Evolutionary conservation across 1,284 basidiomycete genomes (phyloP).

Genomic region (Cutaneotrichosporon arboriforme): DNA sequence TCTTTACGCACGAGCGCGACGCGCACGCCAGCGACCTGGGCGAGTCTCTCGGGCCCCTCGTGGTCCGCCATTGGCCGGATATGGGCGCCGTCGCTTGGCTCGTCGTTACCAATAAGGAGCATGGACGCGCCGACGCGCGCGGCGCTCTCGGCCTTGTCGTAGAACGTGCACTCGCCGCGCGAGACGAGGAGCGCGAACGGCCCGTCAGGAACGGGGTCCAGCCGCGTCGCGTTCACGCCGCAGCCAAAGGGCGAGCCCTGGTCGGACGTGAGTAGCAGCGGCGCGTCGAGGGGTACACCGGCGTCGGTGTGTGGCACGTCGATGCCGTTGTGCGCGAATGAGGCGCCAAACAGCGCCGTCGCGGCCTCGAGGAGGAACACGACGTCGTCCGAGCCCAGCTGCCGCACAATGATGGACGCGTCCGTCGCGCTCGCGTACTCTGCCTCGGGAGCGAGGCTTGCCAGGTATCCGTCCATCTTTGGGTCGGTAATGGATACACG

Average conservation of each 20-base stretch:
- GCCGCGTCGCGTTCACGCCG: background rate
- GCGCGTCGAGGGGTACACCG: background rate
- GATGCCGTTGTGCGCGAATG: background rate
- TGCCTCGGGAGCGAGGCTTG: constrained; percentile 39
- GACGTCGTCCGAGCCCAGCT: background rate
- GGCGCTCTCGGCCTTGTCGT: constrained; percentile 67
- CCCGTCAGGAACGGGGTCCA: background rate
- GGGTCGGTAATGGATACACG: constrained; percentile 70
- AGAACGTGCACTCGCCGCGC: constrained; percentile 72
- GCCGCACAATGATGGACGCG: background rate
- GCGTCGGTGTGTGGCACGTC: background rate
- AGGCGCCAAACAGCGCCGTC: constrained; percentile 12
- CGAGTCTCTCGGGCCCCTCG: constrained; percentile 8
- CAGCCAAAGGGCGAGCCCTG: constrained; percentile 16
- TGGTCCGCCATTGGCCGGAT: constrained; percentile 37
- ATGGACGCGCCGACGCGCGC: constrained; percentile 64
- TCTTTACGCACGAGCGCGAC: constrained; percentile 30
- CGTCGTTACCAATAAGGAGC: constrained; percentile 58
- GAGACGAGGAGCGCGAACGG: constrained; percentile 29
- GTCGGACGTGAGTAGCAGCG: constrained; percentile 13
- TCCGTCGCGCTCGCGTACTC: background rate
- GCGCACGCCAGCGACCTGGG: constrained; percentile 19
- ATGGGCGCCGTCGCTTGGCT: constrained; percentile 11
- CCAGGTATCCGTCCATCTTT: constrained; percentile 48
- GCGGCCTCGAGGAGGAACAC: background rate